Evolutionary conservation across 1,139 yeast genomes (phyloP), one percentile per base, ranked within the genome.

Genomic region (Kluyveromyces marxianus): DNA sequence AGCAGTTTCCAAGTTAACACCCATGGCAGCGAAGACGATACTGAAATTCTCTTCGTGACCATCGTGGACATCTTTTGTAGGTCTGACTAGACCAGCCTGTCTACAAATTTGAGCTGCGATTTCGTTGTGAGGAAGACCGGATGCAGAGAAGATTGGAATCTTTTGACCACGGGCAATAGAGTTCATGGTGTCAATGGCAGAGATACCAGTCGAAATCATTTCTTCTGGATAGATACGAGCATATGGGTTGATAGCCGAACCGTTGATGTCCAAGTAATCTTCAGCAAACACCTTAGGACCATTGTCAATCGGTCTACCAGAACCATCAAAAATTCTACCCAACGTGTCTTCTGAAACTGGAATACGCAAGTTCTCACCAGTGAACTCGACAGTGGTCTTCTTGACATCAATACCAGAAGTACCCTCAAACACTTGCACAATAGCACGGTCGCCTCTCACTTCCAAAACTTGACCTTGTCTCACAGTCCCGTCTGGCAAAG

Each of bases 81-180:
- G 98, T 72, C 98, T 85, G 49, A 94, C 98, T 66, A 92, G 79
- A 60, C 97, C 97, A 41, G 99, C 98, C 74, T 92, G 99, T 74
- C 99, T 89, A 78, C 97, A 92, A 69, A 92, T 92, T 72, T 92
- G 99, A 40, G 99, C 98, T 52, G 99, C 99, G 71, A 92, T 90
- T 71, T 94, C 98, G 67, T 92, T 94, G 72, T 92, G 99, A 48
- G 99, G 99, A 67, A 92, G 80, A 75, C 99, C 99, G 48, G 97
- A 89, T 39, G 98, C 98, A 47, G 97, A 88, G 74, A 92, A 92
- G 68, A 92, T 92, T 45, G 98, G 98, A 66, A 92, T 92, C 74
- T 94, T 94, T 74, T 92, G 99, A 58, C 99, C 99, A 79, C 99
- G 87, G 52, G 99, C 99, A 76, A 92, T 92, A 37, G 98, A 90